Conservation (phyloP, 768 basidiomycete genomes). For the Mycena venus region DNA sequence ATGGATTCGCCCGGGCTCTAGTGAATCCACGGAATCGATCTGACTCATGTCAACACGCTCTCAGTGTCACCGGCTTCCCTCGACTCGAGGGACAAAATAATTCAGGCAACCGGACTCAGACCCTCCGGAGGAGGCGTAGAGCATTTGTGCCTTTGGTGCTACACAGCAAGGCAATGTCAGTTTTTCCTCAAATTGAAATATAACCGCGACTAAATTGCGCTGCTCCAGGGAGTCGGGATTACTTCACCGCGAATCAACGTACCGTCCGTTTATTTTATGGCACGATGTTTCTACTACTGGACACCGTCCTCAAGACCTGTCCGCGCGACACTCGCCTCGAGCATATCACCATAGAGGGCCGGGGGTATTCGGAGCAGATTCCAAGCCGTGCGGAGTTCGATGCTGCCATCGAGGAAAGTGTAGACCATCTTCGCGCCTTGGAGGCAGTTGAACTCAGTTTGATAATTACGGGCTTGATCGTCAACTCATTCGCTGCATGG, state of each 20-base stretch:
- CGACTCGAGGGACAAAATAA: background rate
- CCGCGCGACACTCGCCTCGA: background rate
- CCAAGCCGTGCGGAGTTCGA: background rate
- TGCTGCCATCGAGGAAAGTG: background rate
- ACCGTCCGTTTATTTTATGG: no score
- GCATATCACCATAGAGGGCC: background rate
- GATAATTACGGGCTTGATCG: background rate
- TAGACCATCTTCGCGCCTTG: background rate
- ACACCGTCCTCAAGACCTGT: background rate
- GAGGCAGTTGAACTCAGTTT: background rate
- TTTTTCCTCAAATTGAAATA: no score
- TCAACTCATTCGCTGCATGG: background rate
- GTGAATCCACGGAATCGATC: background rate
- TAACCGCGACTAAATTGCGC: no score
- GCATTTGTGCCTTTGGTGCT: background rate
- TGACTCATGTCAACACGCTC: background rate
- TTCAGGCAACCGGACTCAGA: background rate
- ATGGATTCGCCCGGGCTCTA: background rate
- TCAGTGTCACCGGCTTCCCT: background rate
- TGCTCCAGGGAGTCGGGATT: no score
- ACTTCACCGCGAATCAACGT: no score
- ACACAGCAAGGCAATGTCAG: no score
- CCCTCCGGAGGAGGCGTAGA: background rate
- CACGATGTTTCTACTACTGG: background rate
- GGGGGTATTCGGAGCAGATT: background rate